Evolutionary conservation across 225 moss, liverwort and hornwort genomes (phyloP).

Genomic region (Straminergon stramineum): DNA sequence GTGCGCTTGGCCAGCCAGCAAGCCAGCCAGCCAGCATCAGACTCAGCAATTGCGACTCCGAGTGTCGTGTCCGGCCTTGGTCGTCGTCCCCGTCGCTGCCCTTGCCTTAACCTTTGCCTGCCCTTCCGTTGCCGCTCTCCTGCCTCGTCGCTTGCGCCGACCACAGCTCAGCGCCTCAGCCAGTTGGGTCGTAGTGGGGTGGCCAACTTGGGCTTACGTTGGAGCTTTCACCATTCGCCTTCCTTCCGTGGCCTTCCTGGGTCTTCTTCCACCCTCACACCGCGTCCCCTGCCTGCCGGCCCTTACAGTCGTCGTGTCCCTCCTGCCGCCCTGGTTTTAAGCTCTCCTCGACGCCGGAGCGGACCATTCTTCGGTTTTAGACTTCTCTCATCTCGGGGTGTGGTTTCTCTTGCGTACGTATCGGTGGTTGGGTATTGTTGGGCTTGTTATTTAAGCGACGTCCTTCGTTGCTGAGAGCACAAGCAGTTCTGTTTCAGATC

Average conservation of each 20-base stretch:
- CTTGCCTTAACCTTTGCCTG: neutral
- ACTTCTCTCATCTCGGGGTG: neutral
- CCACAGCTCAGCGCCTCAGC: neutral
- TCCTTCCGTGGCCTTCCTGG: neutral
- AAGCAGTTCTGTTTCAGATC: neutral
- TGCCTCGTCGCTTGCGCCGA: conserved; percentile 6
- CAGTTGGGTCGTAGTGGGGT: neutral
- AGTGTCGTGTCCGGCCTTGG: neutral
- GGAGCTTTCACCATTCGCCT: neutral
- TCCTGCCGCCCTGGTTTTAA: neutral
- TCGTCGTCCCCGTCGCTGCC: neutral
- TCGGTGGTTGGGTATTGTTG: neutral
- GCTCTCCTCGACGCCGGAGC: neutral
- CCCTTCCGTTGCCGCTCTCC: neutral
- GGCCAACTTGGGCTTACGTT: conserved; percentile 1
- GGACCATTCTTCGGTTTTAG: neutral
- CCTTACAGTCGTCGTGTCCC: neutral
- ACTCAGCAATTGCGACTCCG: neutral
- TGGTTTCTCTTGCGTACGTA: neutral
- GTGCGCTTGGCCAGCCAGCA: neutral
- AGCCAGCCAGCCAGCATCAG: neutral
- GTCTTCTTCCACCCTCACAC: neutral
- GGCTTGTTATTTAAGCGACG: neutral
- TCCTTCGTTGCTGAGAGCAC: neutral
- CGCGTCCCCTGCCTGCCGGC: conserved; percentile 1